phyloP scores from a whole-genome alignment of 2,329 filamentous ascomycete genomes.

The Lachnellula hyalina region DNA sequence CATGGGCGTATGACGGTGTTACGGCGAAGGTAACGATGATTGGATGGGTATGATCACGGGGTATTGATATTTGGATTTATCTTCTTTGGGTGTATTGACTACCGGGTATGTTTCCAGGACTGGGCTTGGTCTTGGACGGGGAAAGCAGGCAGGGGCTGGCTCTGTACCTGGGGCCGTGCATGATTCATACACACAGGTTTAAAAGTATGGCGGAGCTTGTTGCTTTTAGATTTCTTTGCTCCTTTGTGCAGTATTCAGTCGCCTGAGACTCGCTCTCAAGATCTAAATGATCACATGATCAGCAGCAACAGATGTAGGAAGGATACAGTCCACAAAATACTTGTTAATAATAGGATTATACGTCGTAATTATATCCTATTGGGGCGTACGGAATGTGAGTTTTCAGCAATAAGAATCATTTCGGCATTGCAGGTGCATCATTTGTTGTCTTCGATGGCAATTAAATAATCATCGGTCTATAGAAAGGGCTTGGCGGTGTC shows the following conservation, averaged over 20 bases:
- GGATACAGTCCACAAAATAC: constrained; percentile 23
- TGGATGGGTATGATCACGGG: constrained; percentile 3
- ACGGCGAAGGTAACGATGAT: constrained; percentile 5
- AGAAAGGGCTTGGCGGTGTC: too few species aligned
- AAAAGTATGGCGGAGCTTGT: constrained; percentile 25
- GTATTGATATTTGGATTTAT: constrained; percentile 4
- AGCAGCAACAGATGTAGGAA: constrained; percentile 27
- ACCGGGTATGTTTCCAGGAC: constrained; percentile 23
- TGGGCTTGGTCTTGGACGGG: constrained; percentile 13
- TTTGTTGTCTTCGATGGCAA: too few species aligned
- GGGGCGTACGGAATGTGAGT: neutral
- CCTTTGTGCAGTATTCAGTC: constrained; percentile 21
- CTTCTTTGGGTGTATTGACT: constrained; percentile 29
- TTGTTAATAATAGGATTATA: constrained; percentile 18
- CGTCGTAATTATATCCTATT: neutral
- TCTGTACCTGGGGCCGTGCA: constrained; percentile 26
- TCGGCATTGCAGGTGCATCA: too few species aligned
- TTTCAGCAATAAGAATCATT: neutral
- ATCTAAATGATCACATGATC: constrained; percentile 15
- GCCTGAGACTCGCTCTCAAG: constrained; percentile 17
- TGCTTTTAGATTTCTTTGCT: constrained; percentile 30
- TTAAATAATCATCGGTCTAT: too few species aligned
- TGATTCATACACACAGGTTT: constrained; percentile 17
- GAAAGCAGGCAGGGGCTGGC: constrained; percentile 6
- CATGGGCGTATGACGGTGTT: constrained; percentile 20